Percentiles rank a stretch among this genome's conserved stretches.
phyloP scores from a whole-genome alignment of 306 rosid genomes.

The Senna tora region DNA sequence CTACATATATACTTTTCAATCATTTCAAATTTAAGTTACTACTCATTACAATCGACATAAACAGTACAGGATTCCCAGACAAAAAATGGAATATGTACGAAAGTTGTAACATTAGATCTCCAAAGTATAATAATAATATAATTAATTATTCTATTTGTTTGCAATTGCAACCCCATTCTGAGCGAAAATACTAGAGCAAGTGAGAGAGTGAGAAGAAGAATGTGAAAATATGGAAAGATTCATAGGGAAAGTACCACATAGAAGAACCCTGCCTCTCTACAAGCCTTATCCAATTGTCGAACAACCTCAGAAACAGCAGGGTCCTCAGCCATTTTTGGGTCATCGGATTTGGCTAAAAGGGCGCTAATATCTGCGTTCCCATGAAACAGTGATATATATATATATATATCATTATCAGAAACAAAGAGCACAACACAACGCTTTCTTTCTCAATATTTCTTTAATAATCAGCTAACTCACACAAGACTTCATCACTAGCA shows the following conservation, averaged over 20 bases:
- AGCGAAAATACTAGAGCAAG: slow-evolving; percentile 2
- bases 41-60: background rate
- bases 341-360: slow-evolving; percentile 70
- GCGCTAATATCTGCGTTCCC: slow-evolving; percentile 64
- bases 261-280: slow-evolving; percentile 88
- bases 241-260: slow-evolving; percentile 65
- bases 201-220: background rate
- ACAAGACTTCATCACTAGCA: background rate
- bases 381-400: background rate
- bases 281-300: slow-evolving; percentile 77
- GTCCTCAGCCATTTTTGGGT: slow-evolving; percentile 69
- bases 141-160: background rate
- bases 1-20: background rate
- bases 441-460: background rate
- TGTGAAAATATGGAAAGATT: background rate
- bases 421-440: background rate
- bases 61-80: background rate
- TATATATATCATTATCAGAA: background rate
- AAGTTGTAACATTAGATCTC: slow-evolving; percentile 2
- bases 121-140: too few relatives aligned
- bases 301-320: slow-evolving; percentile 66
- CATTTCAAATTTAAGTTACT: background rate
- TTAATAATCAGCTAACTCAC: background rate
- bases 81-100: background rate
- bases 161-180: background rate